phyloP scores from a whole-genome alignment of 345 rosid species.

The Aethionema arabicum region DNA sequence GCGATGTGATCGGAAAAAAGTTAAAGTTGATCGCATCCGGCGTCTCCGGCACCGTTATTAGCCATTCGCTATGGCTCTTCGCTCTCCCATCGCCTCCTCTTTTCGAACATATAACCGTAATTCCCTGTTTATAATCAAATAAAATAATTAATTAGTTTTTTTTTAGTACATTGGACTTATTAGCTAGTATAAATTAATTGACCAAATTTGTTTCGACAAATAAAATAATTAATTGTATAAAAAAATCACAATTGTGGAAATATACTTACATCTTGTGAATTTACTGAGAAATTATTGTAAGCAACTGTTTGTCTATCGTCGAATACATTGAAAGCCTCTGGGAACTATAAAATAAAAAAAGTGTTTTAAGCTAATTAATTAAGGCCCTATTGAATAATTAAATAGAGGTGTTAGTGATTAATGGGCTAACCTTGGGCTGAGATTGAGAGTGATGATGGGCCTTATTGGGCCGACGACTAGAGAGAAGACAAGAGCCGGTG shows the following conservation, averaged over 20 bases:
- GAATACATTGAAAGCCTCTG: conserved; percentile 76
- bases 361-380: conserved; percentile 4
- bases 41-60: conserved; percentile 63
- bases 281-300: conserved; percentile 45
- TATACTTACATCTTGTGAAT: conserved; percentile 74
- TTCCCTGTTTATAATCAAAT: conserved; percentile 51
- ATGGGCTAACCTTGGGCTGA: conserved; percentile 47
- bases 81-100: conserved; percentile 70
- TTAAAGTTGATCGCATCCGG: conserved; percentile 74
- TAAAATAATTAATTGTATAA: background rate
- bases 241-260: background rate
- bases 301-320: conserved; percentile 46
- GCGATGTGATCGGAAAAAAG: conserved; percentile 90
- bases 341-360: conserved; percentile 48
- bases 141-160: too few species aligned
- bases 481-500: conserved; percentile 61
- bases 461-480: conserved; percentile 45
- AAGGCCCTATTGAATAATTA: too few species aligned
- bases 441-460: conserved; percentile 22
- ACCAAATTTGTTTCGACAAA: too few species aligned
- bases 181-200: too few species aligned
- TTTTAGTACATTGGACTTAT: too few species aligned
- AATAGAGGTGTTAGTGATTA: background rate
- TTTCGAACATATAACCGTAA: conserved; percentile 63
- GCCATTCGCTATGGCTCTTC: conserved; percentile 80